Percentiles rank a stretch among this genome's conserved stretches.
phyloP scores from a whole-genome alignment of 225 moss, liverwort and hornwort genomes.

The Ulota crispa region DNA sequence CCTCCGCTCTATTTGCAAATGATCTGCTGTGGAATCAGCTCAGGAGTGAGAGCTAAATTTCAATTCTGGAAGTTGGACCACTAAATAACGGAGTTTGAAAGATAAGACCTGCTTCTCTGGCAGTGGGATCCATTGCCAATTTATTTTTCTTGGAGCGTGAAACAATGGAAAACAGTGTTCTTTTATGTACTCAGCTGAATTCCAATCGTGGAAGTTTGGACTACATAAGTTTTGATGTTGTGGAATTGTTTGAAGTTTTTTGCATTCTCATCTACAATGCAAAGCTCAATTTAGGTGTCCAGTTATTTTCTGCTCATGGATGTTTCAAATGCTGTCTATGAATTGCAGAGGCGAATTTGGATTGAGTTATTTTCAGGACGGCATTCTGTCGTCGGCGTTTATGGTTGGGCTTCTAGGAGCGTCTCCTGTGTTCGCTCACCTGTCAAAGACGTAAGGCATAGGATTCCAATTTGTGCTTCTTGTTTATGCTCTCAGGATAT shows the following conservation, averaged over 20 bases:
- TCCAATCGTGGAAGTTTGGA: not conserved
- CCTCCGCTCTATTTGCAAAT: not conserved
- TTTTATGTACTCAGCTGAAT: not conserved
- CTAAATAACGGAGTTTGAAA: not conserved
- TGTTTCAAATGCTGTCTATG: conserved; percentile 6
- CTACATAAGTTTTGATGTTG: not conserved
- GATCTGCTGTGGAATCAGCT: conserved; percentile 12
- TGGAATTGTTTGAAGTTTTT: not conserved
- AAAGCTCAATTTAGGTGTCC: not conserved
- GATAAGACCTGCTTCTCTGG: conserved; percentile 1
- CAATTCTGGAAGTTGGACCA: not conserved
- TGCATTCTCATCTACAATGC: not conserved
- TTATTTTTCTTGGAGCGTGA: not conserved
- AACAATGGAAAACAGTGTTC: not conserved
- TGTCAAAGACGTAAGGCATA: conserved; percentile 69
- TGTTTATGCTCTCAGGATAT: not conserved
- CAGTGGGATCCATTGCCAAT: conserved; percentile 7
- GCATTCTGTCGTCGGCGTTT: conserved; percentile 84
- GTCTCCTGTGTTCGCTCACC: conserved; percentile 86
- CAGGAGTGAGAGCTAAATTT: not conserved
- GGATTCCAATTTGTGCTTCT: not conserved
- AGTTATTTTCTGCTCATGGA: not conserved
- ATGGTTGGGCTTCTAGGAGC: conserved; percentile 85
- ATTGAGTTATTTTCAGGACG: conserved; percentile 85
- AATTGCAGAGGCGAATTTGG: conserved; percentile 83